These are phyloP conservation scores for Phaeosphaeriaceae sp. DNA, from an alignment of 2,329 filamentous ascomycete genomes.

Conservation along the genomic window DNA sequence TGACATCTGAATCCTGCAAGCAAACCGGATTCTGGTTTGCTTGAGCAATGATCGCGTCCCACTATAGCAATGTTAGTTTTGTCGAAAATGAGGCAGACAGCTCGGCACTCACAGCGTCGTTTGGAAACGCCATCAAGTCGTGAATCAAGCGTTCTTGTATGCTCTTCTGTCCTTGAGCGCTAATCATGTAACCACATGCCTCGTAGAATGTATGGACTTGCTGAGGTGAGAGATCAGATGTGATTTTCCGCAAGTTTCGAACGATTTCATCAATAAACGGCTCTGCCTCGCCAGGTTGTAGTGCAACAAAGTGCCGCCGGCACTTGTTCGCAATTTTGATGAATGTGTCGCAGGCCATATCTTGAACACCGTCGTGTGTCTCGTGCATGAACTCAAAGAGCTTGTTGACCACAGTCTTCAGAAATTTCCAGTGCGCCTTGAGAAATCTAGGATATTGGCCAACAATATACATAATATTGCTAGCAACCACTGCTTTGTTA, in stretches of 20 bases:
- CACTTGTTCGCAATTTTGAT: constrained; percentile 99
- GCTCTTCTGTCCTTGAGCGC: constrained; percentile 92
- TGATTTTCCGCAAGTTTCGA: constrained; percentile 93
- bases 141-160: constrained; percentile 89
- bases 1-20: constrained; percentile 89
- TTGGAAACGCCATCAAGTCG: constrained; percentile 92
- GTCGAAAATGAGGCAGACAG: background rate
- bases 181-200: constrained; percentile 99
- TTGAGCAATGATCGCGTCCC: constrained; percentile 91
- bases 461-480: constrained; percentile 99
- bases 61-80: constrained; percentile 52
- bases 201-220: constrained; percentile 99
- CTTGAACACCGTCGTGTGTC: constrained; percentile 97
- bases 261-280: constrained; percentile 99
- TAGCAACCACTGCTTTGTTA: constrained; percentile 98
- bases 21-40: constrained; percentile 85
- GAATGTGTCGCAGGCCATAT: constrained; percentile 99
- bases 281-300: constrained; percentile 92
- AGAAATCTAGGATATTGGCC: constrained; percentile 97
- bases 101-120: constrained; percentile 70
- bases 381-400: constrained; percentile 99
- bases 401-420: constrained; percentile 99
- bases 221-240: constrained; percentile 90
- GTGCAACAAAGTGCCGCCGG: constrained; percentile 93
- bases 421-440: constrained; percentile 99